phyloP scores from a whole-genome alignment of 306 rosid genomes.

The Luffa aegyptiaca region DNA sequence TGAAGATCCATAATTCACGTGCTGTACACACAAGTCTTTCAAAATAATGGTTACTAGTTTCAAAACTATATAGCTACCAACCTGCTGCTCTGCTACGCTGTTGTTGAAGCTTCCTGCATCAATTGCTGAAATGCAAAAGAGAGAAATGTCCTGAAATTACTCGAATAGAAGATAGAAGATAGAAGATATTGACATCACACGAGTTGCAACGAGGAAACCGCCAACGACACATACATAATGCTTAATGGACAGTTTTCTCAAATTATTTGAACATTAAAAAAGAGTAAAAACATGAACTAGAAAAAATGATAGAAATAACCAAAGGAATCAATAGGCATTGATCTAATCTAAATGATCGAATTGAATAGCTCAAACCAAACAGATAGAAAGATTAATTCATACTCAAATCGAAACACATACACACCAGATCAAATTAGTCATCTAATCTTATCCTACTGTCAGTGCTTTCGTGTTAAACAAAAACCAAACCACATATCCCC shows the following conservation, averaged over 20 bases:
- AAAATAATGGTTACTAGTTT: not conserved
- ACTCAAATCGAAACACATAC: not conserved
- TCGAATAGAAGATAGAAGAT: not conserved
- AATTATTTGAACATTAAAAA: not conserved
- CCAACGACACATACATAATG: not conserved
- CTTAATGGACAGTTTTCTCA: not conserved
- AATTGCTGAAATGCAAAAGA: conserved; percentile 27
- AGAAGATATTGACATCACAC: not conserved
- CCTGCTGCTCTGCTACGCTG: conserved; percentile 99
- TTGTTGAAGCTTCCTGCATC: conserved; percentile 92
- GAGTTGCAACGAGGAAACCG: not conserved
- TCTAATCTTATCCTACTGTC: not conserved
- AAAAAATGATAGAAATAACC: not conserved
- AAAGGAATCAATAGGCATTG: not conserved
- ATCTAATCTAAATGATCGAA: not conserved
- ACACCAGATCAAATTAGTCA: not conserved
- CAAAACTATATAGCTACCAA: conserved; percentile 17
- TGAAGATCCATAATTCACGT: not conserved
- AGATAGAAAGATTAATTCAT: not conserved
- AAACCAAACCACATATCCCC: not conserved
- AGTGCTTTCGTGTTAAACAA: not conserved
- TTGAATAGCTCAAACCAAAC: not conserved
- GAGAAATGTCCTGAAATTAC: not conserved
- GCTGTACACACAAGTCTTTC: not conserved
- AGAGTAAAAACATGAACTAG: not conserved